These are phyloP conservation scores for Arctostaphylos glauca DNA, from an alignment of 148 eudicot genomes.

Conservation along the genomic window DNA sequence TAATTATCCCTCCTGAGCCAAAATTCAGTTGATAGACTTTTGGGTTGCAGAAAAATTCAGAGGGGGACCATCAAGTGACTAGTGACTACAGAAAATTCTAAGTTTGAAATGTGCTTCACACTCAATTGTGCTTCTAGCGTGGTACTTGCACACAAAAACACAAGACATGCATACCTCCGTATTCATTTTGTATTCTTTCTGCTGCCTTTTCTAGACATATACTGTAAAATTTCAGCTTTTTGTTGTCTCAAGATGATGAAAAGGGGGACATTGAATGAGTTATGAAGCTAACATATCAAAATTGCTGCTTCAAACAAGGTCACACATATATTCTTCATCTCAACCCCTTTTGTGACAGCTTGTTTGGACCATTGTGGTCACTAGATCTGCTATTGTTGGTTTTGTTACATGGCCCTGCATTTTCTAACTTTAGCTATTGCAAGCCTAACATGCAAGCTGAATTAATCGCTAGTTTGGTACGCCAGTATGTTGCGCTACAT, in stretches of 20 bases:
- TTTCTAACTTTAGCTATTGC: not conserved
- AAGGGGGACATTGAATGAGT: constrained; percentile 25
- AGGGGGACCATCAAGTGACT: constrained; percentile 7
- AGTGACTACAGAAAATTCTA: not conserved
- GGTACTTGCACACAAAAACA: not conserved
- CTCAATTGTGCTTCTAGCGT: not conserved
- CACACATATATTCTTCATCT: not conserved
- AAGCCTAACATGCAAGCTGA: not conserved
- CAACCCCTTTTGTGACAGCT: not conserved
- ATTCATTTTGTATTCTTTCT: constrained; percentile 7
- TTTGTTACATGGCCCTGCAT: not conserved
- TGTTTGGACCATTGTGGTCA: not conserved
- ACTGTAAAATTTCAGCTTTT: constrained; percentile 19
- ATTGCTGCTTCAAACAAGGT: constrained; percentile 13
- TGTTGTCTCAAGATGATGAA: not conserved
- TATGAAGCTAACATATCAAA: constrained; percentile 19
- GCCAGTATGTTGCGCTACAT: too few species aligned
- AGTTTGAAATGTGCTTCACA: not conserved
- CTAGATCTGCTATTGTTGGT: not conserved
- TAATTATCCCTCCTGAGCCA: not conserved
- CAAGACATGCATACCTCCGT: constrained; percentile 4
- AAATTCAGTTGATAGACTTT: not conserved
- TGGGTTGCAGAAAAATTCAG: not conserved
- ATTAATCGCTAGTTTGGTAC: too few species aligned
- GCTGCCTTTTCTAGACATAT: constrained; percentile 21